phyloP scores from a whole-genome alignment of 345 rosid genomes.

The Eucalyptus marginata region DNA sequence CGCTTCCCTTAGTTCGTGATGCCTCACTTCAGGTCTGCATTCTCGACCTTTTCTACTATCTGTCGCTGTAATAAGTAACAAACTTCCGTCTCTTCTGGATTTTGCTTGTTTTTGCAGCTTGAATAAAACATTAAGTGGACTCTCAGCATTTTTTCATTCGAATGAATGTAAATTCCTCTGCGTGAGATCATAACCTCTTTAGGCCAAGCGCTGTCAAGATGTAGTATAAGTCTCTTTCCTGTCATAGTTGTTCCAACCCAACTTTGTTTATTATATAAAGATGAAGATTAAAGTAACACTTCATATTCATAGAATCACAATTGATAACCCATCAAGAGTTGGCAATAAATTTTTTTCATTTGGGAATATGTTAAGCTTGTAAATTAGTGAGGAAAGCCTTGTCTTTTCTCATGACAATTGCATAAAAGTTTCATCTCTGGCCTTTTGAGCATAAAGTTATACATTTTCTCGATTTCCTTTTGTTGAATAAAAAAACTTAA shows the following conservation, averaged over 20 bases:
- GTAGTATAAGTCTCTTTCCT: not conserved
- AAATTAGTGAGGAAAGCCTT: not conserved
- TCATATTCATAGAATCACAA: not conserved
- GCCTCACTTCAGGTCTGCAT: constrained; percentile 53
- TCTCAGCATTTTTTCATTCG: not conserved
- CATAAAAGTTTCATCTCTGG: not conserved
- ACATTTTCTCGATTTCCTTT: not conserved
- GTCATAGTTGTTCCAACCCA: not conserved
- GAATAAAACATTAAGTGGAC: not conserved
- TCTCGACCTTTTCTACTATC: not conserved
- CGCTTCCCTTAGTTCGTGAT: constrained; percentile 65
- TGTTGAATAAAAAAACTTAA: not conserved
- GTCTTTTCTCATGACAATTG: not conserved
- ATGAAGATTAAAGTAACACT: not conserved
- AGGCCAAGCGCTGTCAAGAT: not conserved
- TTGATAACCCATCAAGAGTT: not conserved
- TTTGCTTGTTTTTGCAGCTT: not conserved
- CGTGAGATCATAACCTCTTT: not conserved
- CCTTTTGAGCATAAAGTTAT: not conserved
- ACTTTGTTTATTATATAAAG: not conserved
- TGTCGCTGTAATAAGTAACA: not conserved
- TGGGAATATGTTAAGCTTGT: not conserved
- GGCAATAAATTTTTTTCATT: not conserved
- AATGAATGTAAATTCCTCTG: not conserved
- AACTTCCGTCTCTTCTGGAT: not conserved